phyloP scores from a whole-genome alignment of 345 rosid species.

The Luvunga scandens region DNA sequence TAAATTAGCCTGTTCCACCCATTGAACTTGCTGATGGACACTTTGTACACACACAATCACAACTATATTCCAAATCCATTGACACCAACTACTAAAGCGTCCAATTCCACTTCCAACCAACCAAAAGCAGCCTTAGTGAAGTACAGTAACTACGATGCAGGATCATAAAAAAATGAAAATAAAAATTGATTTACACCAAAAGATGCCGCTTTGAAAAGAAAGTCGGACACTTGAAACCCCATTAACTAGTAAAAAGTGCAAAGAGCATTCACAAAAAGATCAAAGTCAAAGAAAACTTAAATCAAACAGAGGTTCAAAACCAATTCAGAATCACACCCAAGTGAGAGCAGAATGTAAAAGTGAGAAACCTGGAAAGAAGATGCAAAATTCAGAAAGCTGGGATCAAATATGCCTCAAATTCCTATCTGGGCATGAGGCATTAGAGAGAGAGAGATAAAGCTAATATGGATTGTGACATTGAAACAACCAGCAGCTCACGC shows the following conservation, averaged over 20 bases:
- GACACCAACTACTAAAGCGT: conserved; percentile 1
- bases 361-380: conserved; percentile 25
- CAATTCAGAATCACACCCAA: background rate
- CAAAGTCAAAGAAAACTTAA: conserved; percentile 1
- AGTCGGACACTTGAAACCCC: background rate
- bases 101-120: conserved; percentile 3
- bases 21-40: background rate
- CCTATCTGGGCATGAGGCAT: conserved; percentile 19
- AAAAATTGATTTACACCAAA: conserved; percentile 11
- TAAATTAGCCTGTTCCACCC: background rate
- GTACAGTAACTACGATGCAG: conserved; percentile 19
- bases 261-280: conserved; percentile 1
- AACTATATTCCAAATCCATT: conserved; percentile 1
- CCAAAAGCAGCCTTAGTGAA: conserved; percentile 17
- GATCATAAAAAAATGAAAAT: conserved; percentile 1
- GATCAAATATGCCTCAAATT: conserved; percentile 25
- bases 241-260: conserved; percentile 3
- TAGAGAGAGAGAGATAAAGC: background rate
- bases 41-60: background rate
- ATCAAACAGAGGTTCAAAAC: conserved; percentile 11
- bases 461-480: background rate
- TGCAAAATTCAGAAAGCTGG: conserved; percentile 7
- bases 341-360: background rate
- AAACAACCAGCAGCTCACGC: background rate
- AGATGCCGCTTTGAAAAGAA: background rate